Base-by-base conservation (phyloP, 495 filamentous ascomycete genomes). In the Terfezia claveryi region DNA sequence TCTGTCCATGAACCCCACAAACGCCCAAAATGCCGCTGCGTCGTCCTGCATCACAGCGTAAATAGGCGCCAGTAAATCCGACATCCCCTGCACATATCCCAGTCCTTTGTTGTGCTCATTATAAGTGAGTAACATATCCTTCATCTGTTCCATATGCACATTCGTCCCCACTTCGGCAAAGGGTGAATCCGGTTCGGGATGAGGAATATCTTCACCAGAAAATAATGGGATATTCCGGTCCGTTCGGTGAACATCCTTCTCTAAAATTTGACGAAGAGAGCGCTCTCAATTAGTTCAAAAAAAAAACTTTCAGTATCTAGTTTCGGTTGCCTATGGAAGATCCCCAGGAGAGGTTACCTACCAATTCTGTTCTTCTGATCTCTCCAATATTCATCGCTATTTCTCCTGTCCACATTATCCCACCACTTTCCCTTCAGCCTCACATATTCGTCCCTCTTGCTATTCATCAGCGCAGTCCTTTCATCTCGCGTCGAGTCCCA, bases 1-100 rank as follows among this genome's bases (percentile, higher is more conserved):
- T 41, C 91, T 79, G 20, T 93, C 76, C 91, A 98, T 98, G 69
- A 95, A 96, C 38, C 76, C 77, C 54, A 88, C 85, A 69, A 98
- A 98, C 0, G 77, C 87, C 91, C 92, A 96, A 62, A 98, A 98
- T 10, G 91, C 92, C 20, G 92, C 74, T 2, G 91, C 89, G 64
- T 96, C 91, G 63, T 98, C 91, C 69, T 98, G 91, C 70, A 93
- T 80, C 10, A 98, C 85, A 1, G 91, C 89, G 62, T 98, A 98
- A 46, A 98, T 85, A 8, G 91, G 91, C 0, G 92, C 87, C 3
- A 98, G 79, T 0, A 98, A 78, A 67, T 98, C 91, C 36, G 85
- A 93, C 91, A 98, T 98, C 52, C 91, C 91, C 72, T 98, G 91
- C 2, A 98, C 91, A 62, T 98, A 98, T 36, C 91, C 91, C 1